A percentile compares a stretch with the other conserved stretches of the same genome.
phyloP scores from a whole-genome alignment of 2,329 filamentous ascomycete species.

The Ampelomyces quisqualis region DNA sequence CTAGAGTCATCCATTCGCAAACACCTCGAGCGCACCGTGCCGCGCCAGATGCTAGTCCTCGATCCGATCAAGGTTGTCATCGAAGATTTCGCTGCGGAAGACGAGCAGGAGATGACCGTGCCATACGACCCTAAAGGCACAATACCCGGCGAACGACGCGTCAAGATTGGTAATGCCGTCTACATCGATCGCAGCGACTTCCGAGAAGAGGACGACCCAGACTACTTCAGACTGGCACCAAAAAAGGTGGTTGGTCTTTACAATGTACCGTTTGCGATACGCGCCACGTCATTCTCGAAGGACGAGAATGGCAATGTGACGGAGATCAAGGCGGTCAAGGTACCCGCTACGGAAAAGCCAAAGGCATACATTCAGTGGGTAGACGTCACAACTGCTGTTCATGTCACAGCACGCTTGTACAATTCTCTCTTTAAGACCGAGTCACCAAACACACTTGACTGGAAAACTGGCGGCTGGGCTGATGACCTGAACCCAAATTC shows the following conservation, averaged over 20 bases:
- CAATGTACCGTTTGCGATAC: constrained; percentile 69
- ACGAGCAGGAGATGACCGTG: constrained; percentile 66
- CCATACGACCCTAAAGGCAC: constrained; percentile 75
- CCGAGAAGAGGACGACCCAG: constrained; percentile 67
- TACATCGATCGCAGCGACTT: constrained; percentile 85
- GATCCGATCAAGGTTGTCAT: constrained; percentile 83
- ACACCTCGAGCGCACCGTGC: constrained; percentile 85
- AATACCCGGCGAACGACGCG: constrained; percentile 60
- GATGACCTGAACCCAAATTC: constrained; percentile 82
- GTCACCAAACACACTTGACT: constrained; percentile 70
- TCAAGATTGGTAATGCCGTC: constrained; percentile 72
- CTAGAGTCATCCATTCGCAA: constrained; percentile 83
- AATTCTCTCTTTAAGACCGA: constrained; percentile 84
- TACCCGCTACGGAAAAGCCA: constrained; percentile 68
- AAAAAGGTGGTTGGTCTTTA: constrained; percentile 73
- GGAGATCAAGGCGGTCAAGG: constrained; percentile 66
- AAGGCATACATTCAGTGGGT: constrained; percentile 83
- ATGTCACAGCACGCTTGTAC: constrained; percentile 69
- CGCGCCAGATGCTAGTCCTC: constrained; percentile 83
- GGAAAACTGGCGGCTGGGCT: constrained; percentile 74
- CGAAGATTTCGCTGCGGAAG: constrained; percentile 69
- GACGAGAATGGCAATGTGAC: constrained; percentile 66
- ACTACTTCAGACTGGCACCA: constrained; percentile 77
- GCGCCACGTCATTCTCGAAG: constrained; percentile 66
- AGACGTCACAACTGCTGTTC: constrained; percentile 63